Percentiles rank a stretch among this genome's conserved stretches.
phyloP scores from a whole-genome alignment of 139 green algal genomes.

The Asterochloris sp. region DNA sequence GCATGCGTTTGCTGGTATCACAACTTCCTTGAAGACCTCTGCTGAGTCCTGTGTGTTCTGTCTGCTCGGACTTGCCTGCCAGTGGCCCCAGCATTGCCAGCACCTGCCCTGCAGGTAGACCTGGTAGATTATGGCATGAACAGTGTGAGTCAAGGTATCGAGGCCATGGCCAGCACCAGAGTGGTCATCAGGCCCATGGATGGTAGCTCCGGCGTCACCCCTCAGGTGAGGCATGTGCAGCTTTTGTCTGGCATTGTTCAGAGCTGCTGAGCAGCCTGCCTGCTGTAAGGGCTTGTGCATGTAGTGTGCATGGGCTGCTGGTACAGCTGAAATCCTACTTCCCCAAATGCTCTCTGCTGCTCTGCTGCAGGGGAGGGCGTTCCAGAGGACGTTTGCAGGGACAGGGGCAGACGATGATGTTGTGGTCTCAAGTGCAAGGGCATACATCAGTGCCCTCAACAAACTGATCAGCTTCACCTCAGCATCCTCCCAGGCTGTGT shows the following conservation, averaged over 20 bases:
- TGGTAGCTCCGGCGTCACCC: conserved; percentile 42
- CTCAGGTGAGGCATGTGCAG: conserved; percentile 18
- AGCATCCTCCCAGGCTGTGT: conserved; percentile 31
- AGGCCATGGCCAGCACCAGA: conserved; percentile 84
- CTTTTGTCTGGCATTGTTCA: background rate
- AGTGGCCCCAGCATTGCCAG: too few species aligned
- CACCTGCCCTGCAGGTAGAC: conserved; percentile 24
- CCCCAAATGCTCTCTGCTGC: background rate
- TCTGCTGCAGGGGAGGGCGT: conserved; percentile 37
- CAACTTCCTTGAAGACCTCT: too few species aligned
- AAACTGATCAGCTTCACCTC: conserved; percentile 81
- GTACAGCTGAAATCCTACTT: background rate
- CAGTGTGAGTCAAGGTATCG: conserved; percentile 92
- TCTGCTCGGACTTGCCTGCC: too few species aligned
- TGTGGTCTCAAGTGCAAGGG: conserved; percentile 83
- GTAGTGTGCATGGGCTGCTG: background rate
- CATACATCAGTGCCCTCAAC: conserved; percentile 94
- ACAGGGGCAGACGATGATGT: conserved; percentile 90
- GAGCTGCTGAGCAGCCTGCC: background rate
- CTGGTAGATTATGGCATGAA: conserved; percentile 88
- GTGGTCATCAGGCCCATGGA: conserved; percentile 72
- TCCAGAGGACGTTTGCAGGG: conserved; percentile 67
- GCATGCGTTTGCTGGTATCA: too few species aligned
- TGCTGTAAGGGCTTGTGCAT: background rate
- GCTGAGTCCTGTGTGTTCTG: too few species aligned